Evolutionary conservation across 768 basidiomycete genomes (phyloP).

Genomic region (Coprinopsis strossmayeri): DNA sequence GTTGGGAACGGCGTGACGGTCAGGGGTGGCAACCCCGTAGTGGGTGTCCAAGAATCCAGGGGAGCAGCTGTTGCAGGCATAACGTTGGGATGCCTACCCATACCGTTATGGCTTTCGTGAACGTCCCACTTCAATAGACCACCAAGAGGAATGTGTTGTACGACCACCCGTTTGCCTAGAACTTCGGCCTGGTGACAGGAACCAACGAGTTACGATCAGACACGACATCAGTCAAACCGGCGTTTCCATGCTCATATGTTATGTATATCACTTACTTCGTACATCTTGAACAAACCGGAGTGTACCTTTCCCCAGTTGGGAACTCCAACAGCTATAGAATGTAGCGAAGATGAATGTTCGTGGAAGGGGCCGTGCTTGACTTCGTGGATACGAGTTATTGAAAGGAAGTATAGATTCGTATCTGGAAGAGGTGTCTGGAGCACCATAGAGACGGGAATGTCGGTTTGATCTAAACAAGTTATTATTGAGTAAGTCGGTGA

Average conservation of each 20-base stretch:
- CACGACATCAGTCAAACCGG: too few species aligned
- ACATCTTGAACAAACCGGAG: slow-evolving; percentile 92
- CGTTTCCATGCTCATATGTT: too few species aligned
- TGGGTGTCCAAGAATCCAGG: too few species aligned
- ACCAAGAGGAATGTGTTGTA: slow-evolving; percentile 88
- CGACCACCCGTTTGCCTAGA: slow-evolving; percentile 89
- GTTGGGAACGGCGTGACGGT: not conserved
- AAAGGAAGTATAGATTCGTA: slow-evolving; percentile 78
- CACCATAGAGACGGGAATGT: slow-evolving; percentile 58
- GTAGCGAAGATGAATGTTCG: slow-evolving; percentile 86
- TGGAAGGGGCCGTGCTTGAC: slow-evolving; percentile 87
- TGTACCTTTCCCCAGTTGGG: slow-evolving; percentile 90
- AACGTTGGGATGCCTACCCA: not conserved
- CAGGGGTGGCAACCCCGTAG: not conserved
- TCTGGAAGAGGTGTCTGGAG: slow-evolving; percentile 50
- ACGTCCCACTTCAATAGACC: slow-evolving; percentile 67
- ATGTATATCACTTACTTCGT: slow-evolving; percentile 61
- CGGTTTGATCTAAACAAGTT: slow-evolving; percentile 56
- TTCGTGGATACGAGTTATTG: slow-evolving; percentile 68
- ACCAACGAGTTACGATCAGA: slow-evolving; percentile 1
- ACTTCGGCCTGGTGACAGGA: slow-evolving; percentile 67
- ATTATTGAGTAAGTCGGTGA: too few species aligned
- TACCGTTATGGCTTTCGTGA: not conserved
- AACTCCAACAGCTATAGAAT: slow-evolving; percentile 83
- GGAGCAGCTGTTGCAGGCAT: not conserved